Base-by-base conservation (phyloP, 805 yeast genomes). In the Monosporozyma siamensis region DNA sequence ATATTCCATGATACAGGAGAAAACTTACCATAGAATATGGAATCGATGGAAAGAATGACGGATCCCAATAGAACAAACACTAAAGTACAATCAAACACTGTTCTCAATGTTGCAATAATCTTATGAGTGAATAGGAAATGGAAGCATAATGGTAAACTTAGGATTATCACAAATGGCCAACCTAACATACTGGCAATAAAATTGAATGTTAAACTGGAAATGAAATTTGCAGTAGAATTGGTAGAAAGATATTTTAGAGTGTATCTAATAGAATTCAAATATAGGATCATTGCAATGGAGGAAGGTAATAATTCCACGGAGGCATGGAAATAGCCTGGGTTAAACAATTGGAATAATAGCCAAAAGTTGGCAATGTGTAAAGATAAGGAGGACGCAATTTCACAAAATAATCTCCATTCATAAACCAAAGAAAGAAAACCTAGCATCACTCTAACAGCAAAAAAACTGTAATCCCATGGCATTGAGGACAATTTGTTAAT, bases 251-350 rank as follows among this genome's bases (percentile, higher is more conserved):
- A 58, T n/a, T 57, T 47, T 31, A 59, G 39, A 27, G 55, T 45
- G 46, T 55, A 48, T 45, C 49, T 45, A 54, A 59, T 47, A 44
- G 58, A 39, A 52, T 68, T 51, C 44, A 59, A 42, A 59, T 67
- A 44, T 46, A 58, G 66, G 15, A 71, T 61, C 75, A 82, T 72
- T 1, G 90, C 89, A 53, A 84, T 75, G 0, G 88, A 69, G 8
- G 95, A 83, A 2, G 97, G 97, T 21, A 90, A 66, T 32, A 85
- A 69, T n/a, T 92, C 82, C 2, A 84, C 81, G 4, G 95, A 74
- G 1, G 96, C 92, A 61, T 87, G 95, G 32, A 83, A 77, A 82
- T 87, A 78, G 1, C 96, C 97, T 0, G 95, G 81, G 10, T 81
- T 72, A 17, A 78, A 59, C 4, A 77, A 60, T 26, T 78, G 74